Base-by-base conservation (phyloP, 2,329 filamentous ascomycete species). In the Colletotrichum shisoi region DNA sequence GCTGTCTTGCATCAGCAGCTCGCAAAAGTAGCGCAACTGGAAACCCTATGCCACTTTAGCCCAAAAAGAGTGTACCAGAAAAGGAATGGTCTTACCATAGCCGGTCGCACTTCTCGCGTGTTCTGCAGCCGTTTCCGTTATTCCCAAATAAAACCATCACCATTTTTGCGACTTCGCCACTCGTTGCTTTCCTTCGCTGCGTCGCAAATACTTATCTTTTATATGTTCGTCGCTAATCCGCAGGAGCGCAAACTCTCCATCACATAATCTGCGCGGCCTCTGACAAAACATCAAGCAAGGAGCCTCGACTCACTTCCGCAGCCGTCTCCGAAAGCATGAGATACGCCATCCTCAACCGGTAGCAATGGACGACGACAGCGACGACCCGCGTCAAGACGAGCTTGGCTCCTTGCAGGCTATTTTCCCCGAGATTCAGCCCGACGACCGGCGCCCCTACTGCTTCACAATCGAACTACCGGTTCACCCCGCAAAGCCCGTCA, bases 341-440 rank as follows among this genome's bases (percentile, higher is more conserved):
- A 65, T 21, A 53, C 65, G 42, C 21, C 54, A 19, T 42, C 42
- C 39, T 39, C 61, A n/a, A 51, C 37, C 51, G 62, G 61, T 68
- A 68, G 57, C 71, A 60, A 79, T 81, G 79, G 79, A 79, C 69
- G 75, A 31, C 66, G 77, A 76, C 44, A 68, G 45, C 70, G 82
- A 85, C 72, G 84, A 87, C 72, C 79, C 82, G 70, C 86, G 88
- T 57, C 76, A 81, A 62, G 79, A 83, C 53, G 88, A 91, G 79
- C 80, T 91, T 62, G 83, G 82, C 72, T 84, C 87, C 15, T 82
- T 91, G 63, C 78, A 82, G 63, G 86, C 87, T 69, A 91, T 91
- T 72, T 91, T 85, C 70, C 88, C 88, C n/a, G 89, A 91, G 76
- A 84, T 91, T 15, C 80, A 80, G 37, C 74, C 81, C 21, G 75